A percentile compares a stretch with the other conserved stretches of the same genome.
phyloP scores from a whole-genome alignment of 177 flowering plant genomes.

The Vitis hybrid region DNA sequence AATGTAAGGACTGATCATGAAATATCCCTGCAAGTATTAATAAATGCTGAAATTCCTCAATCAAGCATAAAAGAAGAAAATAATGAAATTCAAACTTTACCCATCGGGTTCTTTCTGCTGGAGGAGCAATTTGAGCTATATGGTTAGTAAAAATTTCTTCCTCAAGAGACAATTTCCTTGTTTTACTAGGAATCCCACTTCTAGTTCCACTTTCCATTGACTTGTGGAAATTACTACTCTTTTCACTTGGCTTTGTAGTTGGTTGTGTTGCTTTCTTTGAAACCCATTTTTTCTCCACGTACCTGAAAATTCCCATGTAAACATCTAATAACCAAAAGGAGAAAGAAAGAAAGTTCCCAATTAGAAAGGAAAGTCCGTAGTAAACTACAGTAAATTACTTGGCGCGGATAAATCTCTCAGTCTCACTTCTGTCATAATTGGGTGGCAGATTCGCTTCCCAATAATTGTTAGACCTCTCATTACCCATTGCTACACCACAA shows the following conservation, averaged over 20 bases:
- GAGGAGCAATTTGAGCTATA: constrained; percentile 17
- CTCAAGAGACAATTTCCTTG: constrained; percentile 39
- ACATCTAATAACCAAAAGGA: neutral
- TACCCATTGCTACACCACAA: constrained; percentile 35
- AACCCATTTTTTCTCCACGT: constrained; percentile 44
- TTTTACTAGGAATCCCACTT: constrained; percentile 15
- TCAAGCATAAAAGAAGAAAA: neutral
- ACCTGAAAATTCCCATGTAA: constrained; percentile 22
- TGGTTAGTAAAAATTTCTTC: constrained; percentile 29
- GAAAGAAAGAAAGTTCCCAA: neutral
- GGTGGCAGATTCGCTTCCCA: constrained; percentile 52
- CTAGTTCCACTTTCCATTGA: constrained; percentile 11
- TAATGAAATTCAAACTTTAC: constrained; percentile 13
- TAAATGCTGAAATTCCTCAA: too few relatives aligned
- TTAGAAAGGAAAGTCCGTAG: neutral
- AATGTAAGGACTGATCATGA: too few relatives aligned
- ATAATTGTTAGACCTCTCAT: constrained; percentile 37
- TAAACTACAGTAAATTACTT: constrained; percentile 24
- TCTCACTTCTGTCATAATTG: constrained; percentile 29
- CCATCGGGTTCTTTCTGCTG: constrained; percentile 25
- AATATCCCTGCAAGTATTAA: too few relatives aligned
- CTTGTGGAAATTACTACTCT: neutral
- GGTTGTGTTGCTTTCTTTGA: constrained; percentile 13
- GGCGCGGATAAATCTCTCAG: constrained; percentile 37
- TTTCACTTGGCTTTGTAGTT: constrained; percentile 3